Base-by-base conservation (phyloP, 352 stramenopile genomes). In the Aphanomyces cochlioides region DNA sequence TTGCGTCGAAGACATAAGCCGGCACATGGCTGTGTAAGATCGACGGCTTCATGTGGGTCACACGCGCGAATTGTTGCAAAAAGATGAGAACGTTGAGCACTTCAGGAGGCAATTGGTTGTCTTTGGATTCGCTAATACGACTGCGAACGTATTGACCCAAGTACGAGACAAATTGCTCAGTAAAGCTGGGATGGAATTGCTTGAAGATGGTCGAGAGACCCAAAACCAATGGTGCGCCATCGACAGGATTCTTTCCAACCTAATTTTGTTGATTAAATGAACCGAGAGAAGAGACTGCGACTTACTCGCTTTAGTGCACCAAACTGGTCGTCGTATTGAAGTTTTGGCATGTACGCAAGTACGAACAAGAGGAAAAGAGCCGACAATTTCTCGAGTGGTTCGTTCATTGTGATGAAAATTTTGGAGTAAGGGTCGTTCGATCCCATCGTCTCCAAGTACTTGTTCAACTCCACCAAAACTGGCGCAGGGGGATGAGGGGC, bases 171-270 rank as follows among this genome's bases (percentile, higher is more conserved):
- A 98, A 96, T 61, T 93, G 91, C 66, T 96, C 83, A n/a, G 88
- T 93, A 78, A 97, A 98, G 34, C 89, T 96, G 63, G 91, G 90
- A 75, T 98, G 93, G 75, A 98, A 98, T 77, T 98, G 94, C 76
- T 96, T 97, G 64, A 98, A 85, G 43, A 98, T 83, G 5, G 93
- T 98, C 19, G 92, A 74, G 47, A 97, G 92, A 8, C 94, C 94
- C 28, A 96, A 77, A 38, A 97, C 79, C 60, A 98, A 72, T 54
- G 92, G 89, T 73, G 95, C 84, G 47, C 94, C 94, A 72, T 98
- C 94, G 47, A 98, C 94, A 7, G 90, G 88, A 72, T 97, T 97
- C 77, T 94, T 93, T 7, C 78, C 79, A 67, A 97, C 50, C 50
- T 58, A 58, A n/a, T 50, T n/a, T 50, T 12, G 17, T 50, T 50